These are phyloP conservation scores for Cercospora zeae-maydis DNA, from an alignment of 2,329 filamentous ascomycete genomes.

Conservation along the genomic window DNA sequence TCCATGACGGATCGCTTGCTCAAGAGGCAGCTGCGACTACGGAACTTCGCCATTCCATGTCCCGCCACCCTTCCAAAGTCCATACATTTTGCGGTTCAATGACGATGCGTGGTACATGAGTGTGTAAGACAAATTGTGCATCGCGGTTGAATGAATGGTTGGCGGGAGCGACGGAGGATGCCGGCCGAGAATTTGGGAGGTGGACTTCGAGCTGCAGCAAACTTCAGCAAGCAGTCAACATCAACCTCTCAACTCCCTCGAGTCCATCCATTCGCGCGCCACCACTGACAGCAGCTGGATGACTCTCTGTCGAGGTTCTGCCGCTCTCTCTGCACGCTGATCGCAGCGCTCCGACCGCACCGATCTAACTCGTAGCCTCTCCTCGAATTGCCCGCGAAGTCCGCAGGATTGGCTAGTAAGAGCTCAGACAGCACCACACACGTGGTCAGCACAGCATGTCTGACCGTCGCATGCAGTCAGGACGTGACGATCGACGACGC, in stretches of 20 bases:
- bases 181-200: neutral
- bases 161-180: neutral
- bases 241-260: neutral
- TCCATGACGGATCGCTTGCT: too few species aligned
- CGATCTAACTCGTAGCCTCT: slow-evolving; percentile 5
- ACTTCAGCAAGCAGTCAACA: neutral
- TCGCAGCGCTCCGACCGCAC: neutral
- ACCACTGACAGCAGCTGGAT: neutral
- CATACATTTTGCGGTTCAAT: too few species aligned
- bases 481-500: slow-evolving; percentile 43
- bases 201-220: neutral
- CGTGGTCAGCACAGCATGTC: slow-evolving; percentile 33
- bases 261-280: neutral
- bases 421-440: slow-evolving; percentile 25
- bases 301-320: neutral
- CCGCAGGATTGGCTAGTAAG: slow-evolving; percentile 27
- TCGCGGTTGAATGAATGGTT: neutral
- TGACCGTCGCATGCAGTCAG: slow-evolving; percentile 41
- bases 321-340: neutral
- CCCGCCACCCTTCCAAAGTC: too few species aligned
- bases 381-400: slow-evolving; percentile 6
- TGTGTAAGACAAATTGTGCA: neutral
- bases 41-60: too few species aligned
- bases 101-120: neutral
- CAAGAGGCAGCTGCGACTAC: too few species aligned